Conservation (phyloP, 1,284 basidiomycete genomes). For the Papiliotrema laurentii region DNA sequence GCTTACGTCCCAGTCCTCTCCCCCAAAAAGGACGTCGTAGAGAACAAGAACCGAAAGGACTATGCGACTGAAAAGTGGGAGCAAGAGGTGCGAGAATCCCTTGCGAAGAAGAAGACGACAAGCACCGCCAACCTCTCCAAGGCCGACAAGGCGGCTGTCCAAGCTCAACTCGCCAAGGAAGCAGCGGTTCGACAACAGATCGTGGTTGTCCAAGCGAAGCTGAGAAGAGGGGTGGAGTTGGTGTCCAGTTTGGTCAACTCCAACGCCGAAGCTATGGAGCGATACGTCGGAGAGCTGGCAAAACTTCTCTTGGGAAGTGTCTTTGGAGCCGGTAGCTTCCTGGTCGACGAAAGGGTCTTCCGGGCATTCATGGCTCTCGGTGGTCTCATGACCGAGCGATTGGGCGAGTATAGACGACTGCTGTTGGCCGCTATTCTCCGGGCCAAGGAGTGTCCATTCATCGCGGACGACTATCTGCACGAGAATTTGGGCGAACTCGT, state of each 20-base stretch:
- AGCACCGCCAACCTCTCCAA: constrained; percentile 62
- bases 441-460: constrained; percentile 59
- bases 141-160: constrained; percentile 71
- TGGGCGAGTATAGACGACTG: constrained; percentile 65
- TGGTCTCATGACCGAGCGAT: constrained; percentile 56
- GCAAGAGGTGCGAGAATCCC: constrained; percentile 75
- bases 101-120: constrained; percentile 58
- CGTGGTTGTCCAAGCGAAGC: constrained; percentile 52
- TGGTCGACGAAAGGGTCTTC: constrained; percentile 63
- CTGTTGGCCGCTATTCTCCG: constrained; percentile 76
- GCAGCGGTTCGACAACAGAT: constrained; percentile 62
- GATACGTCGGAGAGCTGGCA: constrained; percentile 58
- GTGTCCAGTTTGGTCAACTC: constrained; percentile 62
- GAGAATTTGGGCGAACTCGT: constrained; percentile 75
- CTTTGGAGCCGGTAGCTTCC: constrained; percentile 56
- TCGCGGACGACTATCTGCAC: constrained; percentile 67
- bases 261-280: constrained; percentile 57
- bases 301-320: constrained; percentile 63
- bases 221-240: constrained; percentile 65
- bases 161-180: constrained; percentile 76
- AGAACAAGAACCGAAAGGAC: constrained; percentile 72
- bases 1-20: constrained; percentile 56
- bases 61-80: constrained; percentile 90
- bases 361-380: constrained; percentile 67
- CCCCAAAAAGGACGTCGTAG: constrained; percentile 56